Evolutionary conservation across 2,329 filamentous ascomycete species (phyloP), one percentile per base, ranked within the genome.

Genomic region (Coniosporium tulheliwenetii): DNA sequence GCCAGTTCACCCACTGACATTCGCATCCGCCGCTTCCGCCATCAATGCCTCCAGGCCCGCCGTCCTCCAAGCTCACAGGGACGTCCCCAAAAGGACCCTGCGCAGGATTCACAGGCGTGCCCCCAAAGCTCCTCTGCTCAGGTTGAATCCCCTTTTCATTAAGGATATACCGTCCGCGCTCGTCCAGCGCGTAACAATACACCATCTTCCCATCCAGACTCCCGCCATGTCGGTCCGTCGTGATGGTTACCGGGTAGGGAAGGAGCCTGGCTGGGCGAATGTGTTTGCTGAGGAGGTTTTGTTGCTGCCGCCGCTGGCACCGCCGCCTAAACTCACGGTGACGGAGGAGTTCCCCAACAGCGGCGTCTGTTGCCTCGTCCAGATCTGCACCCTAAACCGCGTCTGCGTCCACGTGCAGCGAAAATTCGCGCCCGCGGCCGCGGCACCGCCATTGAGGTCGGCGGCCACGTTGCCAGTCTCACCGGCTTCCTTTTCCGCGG

Each of bases 381-480:
- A 80, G 40, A 80, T 77, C 47, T 74, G 70, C 1, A 80, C 68
- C 5, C 71, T 60, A 48, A 79, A 71, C 2, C 76, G 65, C 1
- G 75, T 79, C 46, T 79, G 66, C 0, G 72, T 59, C 63, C 72
- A 79, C 2, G 74, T 77, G 50, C 73, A 76, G 26, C 67, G 60
- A 5, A 65, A 53, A 2, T 55, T 59, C 2, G 72, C 70, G 16
- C 65, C 56, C 3, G 59, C 53, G 43, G 65, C 58, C 8, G 56
- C 56, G 2, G 64, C 61, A 1, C 72, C 73, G 26, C 73, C 73
- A 38, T 70, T 57, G 8, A 53, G 44, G 45, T 73, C 69, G n/a
- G 61, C 61, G 2, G 64, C 52, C 2, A 60, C 54, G 8, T 61
- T 55, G 33, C 62, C 61, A 1, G 55, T 53, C 12, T 54, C 45